Evolutionary conservation across 768 basidiomycete genomes (phyloP), one percentile per base, ranked within the genome.

Genomic region (Hygrophoropsis aurantiaca): DNA sequence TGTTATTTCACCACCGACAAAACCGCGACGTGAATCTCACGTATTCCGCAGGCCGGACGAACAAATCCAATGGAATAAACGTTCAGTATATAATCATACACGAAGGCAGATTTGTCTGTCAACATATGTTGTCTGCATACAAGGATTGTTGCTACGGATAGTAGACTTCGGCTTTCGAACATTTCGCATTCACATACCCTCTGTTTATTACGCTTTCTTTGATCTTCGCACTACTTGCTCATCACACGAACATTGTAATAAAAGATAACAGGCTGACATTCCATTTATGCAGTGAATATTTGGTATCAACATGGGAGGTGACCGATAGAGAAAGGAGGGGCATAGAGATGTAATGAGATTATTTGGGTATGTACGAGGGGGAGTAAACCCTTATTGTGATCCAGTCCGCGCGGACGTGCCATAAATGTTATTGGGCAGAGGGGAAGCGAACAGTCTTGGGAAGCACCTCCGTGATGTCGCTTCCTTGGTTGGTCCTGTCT

Each of bases 61-160:
- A 90, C 87, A 24, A 90, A 90, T 66, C 76, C 76, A 2, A 70
- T 78, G 33, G 75, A 78, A 54, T 77, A 58, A 58, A 30, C 13
- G 27, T 13, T 13, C 11, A 10, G 19, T 23, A 25, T 37, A 9
- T 13, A 30, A 16, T 20, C 37, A n/a, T 19, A 41, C 26, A 43
- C 16, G 16, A 7, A 33, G 32, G 35, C 45, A 7, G 23, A 47
- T 34, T 41, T 46, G 16, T 3, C 40, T 40, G 15, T 20, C 40
- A 24, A 24, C 25, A 25, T 38, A 23, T 18, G 41, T 41, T 46
- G 16, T 3, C 40, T 40, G 15, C 18, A 21, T n/a, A 24, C 25
- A 25, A 23, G 57, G 50, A 56, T 42, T 19, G 35, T 33, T 44
- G 38, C 30, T 46, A 44, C 37, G 25, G n/a, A 36, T 54, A 50